Base-by-base conservation (phyloP, 176 grass and related monocot genomes). In the Triticum timopheevii region DNA sequence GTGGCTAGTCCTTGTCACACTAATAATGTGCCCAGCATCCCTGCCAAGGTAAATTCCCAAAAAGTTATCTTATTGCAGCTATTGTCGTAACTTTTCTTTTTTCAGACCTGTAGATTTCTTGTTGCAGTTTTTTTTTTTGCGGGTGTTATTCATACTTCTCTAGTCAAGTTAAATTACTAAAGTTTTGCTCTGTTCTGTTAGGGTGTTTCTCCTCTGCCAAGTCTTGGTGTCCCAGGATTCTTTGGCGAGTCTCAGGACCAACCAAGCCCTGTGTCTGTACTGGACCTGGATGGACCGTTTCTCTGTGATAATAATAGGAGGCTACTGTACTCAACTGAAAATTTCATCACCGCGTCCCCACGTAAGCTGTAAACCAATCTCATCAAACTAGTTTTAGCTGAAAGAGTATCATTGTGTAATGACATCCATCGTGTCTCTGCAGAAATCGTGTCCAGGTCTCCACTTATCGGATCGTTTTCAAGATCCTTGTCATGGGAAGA, bases 361-460 rank as follows among this genome's bases (percentile, higher is more conserved):
- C 92, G 94, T 99, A 96, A 96, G 94, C 83, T 68, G 79, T 19
- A 50, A 71, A 73, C 50, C 36, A 11, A 13, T 72, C 79, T 80
- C 80, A 80, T 77, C 54, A 40, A 75, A 70, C 24, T 84, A 28
- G 34, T 35, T 35, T 73, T 47, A 13, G 0, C 8, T 50, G 15
- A n/a, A 42, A 54, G 30, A 61, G 66, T 12, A 27, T 35, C 20
- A 31, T 70, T 11, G 63, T 34, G 61, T 7, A 83, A 11, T 91
- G 25, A 8, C 83, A 66, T 71, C 17, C 71, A n/a, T 79, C 58
- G 39, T 90, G 36, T 89, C 27, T 39, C 6, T 83, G 80, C 93
- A 98, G 96, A 98, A 88, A 79, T 90, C 49, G 45, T 98, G 30
- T 98, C 92, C 1, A 92, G 96, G 56, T 98, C 92, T 84, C 81